phyloP scores from a whole-genome alignment of 2,329 filamentous ascomycete species.

The Pseudogymnoascus sp. region DNA sequence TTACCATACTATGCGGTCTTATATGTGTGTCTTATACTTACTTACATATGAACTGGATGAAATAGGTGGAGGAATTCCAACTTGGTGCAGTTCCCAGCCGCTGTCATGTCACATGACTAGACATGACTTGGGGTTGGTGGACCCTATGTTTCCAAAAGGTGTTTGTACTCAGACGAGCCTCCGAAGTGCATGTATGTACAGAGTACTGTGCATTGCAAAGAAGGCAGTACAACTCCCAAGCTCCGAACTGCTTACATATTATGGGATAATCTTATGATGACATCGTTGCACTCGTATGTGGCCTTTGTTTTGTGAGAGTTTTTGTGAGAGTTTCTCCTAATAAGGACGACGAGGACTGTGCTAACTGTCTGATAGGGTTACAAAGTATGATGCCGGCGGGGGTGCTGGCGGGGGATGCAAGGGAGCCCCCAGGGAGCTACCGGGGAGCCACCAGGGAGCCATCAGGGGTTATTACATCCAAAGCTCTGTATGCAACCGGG shows the following conservation, averaged over 20 bases:
- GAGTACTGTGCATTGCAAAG: neutral
- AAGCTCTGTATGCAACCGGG: neutral
- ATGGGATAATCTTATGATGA: neutral
- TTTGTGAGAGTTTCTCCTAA: neutral
- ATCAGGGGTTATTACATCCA: neutral
- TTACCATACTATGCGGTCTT: neutral
- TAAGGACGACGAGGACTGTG: neutral
- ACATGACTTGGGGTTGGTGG: neutral
- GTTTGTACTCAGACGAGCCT: neutral
- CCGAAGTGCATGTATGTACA: neutral
- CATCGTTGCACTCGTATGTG: constrained; percentile 1
- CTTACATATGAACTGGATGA: neutral
- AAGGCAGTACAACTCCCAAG: neutral
- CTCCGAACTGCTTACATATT: neutral
- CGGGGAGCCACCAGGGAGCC: neutral
- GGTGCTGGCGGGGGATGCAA: neutral
- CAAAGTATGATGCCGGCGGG: neutral
- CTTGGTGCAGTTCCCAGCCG: neutral
- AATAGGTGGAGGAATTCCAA: neutral
- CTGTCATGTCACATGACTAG: neutral
- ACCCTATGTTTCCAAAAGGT: neutral
- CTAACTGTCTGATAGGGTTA: neutral
- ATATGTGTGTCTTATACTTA: constrained; percentile 2
- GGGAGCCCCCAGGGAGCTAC: neutral
- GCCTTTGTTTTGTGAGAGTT: too few species aligned